phyloP scores from a whole-genome alignment of 1,139 yeast genomes.

The Schwanniomyces etchellsii region DNA sequence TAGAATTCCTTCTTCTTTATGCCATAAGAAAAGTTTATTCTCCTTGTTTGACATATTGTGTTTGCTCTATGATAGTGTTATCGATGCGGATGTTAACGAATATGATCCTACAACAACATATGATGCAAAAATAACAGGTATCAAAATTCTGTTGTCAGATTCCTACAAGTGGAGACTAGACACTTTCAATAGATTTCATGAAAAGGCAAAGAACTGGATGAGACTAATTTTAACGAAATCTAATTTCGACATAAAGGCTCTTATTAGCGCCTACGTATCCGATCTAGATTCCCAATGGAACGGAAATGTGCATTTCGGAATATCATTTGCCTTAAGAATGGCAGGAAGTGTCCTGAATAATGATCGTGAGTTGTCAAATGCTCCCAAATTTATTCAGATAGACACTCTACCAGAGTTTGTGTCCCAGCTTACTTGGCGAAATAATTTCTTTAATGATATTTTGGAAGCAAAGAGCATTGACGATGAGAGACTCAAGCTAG shows the following conservation, averaged over 20 bases:
- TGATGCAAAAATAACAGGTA: conserved; percentile 51
- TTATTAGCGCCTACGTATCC: conserved; percentile 72
- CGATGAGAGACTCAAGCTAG: conserved; percentile 25
- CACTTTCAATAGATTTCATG: conserved; percentile 57
- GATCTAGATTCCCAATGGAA: conserved; percentile 28
- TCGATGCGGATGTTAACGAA: conserved; percentile 82
- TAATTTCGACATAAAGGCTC: conserved; percentile 68
- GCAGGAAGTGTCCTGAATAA: conserved; percentile 66
- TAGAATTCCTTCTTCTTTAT: conserved; percentile 74
- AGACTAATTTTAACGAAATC: conserved; percentile 47
- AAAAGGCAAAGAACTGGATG: conserved; percentile 65
- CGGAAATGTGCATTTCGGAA: conserved; percentile 61
- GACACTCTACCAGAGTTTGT: conserved; percentile 70
- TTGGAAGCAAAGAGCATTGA: conserved; percentile 25
- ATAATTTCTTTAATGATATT: conserved; percentile 38
- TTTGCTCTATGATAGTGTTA: conserved; percentile 69
- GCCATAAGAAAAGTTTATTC: conserved; percentile 68
- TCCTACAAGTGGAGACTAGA: conserved; percentile 71
- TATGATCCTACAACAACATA: conserved; percentile 79
- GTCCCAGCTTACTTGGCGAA: conserved; percentile 75
- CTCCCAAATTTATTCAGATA: conserved; percentile 27
- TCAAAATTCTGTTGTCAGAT: conserved; percentile 66
- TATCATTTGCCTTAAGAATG: conserved; percentile 84
- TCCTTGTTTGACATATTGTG: conserved; percentile 77
- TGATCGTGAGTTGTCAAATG: conserved; percentile 51